Conservation (phyloP, 345 rosid genomes). For the Eucalyptus pauciflora region DNA sequence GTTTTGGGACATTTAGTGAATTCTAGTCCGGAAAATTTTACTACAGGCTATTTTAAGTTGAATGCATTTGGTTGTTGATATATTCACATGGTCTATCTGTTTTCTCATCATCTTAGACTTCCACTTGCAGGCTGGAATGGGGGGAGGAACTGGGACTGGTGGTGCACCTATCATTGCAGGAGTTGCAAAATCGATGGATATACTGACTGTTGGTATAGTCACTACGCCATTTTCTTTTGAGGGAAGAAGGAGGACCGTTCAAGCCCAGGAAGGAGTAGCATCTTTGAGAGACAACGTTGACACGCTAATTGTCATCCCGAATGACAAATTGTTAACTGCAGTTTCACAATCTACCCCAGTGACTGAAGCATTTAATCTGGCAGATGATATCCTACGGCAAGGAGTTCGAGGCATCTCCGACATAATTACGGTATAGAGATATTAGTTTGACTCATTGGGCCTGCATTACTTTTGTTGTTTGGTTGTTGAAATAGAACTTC, state of each 20-base stretch:
- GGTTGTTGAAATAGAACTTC: neutral
- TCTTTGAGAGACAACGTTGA: conserved; percentile 87
- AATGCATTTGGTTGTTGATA: neutral
- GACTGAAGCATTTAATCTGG: conserved; percentile 93
- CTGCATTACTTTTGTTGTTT: neutral
- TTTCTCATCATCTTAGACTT: neutral
- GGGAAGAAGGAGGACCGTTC: conserved; percentile 88
- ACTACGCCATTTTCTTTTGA: conserved; percentile 97
- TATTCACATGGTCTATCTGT: neutral
- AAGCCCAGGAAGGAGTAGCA: conserved; percentile 97
- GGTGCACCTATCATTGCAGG: conserved; percentile 96
- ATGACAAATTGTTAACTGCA: conserved; percentile 89
- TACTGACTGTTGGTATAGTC: conserved; percentile 90
- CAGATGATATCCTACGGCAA: conserved; percentile 93
- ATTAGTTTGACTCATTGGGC: neutral
- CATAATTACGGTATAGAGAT: conserved; percentile 66
- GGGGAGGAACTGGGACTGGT: conserved; percentile 98
- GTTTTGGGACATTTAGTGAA: neutral
- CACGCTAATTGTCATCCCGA: conserved; percentile 91
- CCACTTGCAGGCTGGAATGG: conserved; percentile 83
- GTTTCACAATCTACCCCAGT: conserved; percentile 87
- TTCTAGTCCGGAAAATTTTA: neutral
- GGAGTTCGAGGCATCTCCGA: conserved; percentile 99
- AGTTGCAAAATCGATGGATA: conserved; percentile 89
- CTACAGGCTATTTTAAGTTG: neutral